Percentiles rank a stretch among this genome's conserved stretches.
Evolutionary conservation across 2,329 filamentous ascomycete species (phyloP).

Genomic region (Aspergillus aculeatus): DNA sequence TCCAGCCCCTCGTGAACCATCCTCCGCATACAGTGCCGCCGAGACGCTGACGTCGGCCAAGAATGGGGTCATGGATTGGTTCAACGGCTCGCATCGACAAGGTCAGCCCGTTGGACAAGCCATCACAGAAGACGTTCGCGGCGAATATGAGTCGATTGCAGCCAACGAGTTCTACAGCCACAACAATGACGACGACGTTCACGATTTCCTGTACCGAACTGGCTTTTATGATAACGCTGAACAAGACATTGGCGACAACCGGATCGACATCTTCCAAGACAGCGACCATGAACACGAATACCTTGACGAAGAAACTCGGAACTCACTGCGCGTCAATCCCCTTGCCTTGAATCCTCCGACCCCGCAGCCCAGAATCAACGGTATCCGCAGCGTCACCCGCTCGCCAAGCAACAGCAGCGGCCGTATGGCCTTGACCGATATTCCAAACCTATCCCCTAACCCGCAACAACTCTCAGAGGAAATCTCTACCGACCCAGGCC

Average conservation of each 20-base stretch:
- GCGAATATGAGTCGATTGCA: conserved; percentile 39
- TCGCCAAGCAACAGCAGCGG: conserved; percentile 21
- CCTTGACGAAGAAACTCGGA: conserved; percentile 23
- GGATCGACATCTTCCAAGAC: conserved; percentile 35
- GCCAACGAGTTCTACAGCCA: conserved; percentile 35
- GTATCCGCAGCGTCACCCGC: conserved; percentile 17
- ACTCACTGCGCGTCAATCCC: conserved; percentile 38
- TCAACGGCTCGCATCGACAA: conserved; percentile 31
- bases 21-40: conserved; percentile 34
- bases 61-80: conserved; percentile 36
- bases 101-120: conserved; percentile 28
- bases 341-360: conserved; percentile 49
- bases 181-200: conserved; percentile 31
- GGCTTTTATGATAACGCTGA: conserved; percentile 27
- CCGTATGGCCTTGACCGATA: conserved; percentile 34
- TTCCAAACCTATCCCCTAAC: conserved; percentile 35
- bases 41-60: conserved; percentile 27
- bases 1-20: conserved; percentile 31
- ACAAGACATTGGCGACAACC: conserved; percentile 38
- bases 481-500: conserved; percentile 26
- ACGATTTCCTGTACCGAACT: conserved; percentile 18
- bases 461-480: conserved; percentile 20
- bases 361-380: conserved; percentile 33
- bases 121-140: conserved; percentile 35
- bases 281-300: conserved; percentile 34